Evolutionary conservation across 495 filamentous ascomycete genomes (phyloP).

Genomic region (Recurvomyces mirabilis): DNA sequence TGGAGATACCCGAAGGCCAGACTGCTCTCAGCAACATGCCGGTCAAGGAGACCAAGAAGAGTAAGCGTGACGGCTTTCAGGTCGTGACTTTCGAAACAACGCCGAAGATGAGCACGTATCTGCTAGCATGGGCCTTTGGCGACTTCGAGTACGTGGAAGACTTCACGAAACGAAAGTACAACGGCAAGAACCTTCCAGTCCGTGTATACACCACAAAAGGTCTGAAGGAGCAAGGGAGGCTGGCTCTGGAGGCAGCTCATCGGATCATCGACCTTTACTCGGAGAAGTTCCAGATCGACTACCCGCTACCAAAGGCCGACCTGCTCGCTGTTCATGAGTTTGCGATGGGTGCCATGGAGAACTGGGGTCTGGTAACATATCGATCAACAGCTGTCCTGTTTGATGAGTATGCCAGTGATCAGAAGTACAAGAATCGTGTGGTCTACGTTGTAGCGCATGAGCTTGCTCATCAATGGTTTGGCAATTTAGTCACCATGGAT

Average conservation of each 20-base stretch:
- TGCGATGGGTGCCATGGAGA: slow-evolving; percentile 51
- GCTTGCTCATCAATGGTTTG: slow-evolving; percentile 97
- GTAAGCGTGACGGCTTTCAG: slow-evolving; percentile 53
- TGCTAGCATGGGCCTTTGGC: slow-evolving; percentile 90
- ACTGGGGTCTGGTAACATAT: slow-evolving; percentile 96
- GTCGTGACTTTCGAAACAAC: slow-evolving; percentile 73
- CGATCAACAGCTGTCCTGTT: slow-evolving; percentile 86
- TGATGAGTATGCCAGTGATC: slow-evolving; percentile 81
- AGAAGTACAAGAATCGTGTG: slow-evolving; percentile 76
- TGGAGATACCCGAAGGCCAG: slow-evolving; percentile 79
- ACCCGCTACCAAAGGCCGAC: slow-evolving; percentile 90
- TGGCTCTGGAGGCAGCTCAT: slow-evolving; percentile 75
- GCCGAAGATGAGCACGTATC: slow-evolving; percentile 89
- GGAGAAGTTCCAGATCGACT: slow-evolving; percentile 87
- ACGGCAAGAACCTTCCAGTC: slow-evolving; percentile 80
- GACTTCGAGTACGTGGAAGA: slow-evolving; percentile 95
- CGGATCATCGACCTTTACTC: slow-evolving; percentile 92
- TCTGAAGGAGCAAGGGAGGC: slow-evolving; percentile 75
- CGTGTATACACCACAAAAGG: slow-evolving; percentile 90
- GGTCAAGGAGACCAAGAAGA: slow-evolving; percentile 51
- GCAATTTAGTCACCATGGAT: slow-evolving; percentile 84
- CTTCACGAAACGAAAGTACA: slow-evolving; percentile 75
- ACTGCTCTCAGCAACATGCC: slow-evolving; percentile 93
- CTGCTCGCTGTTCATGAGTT: slow-evolving; percentile 95
- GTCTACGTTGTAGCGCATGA: slow-evolving; percentile 94